phyloP scores from a whole-genome alignment of 768 basidiomycete genomes.

The Fomitopsis pulvina region DNA sequence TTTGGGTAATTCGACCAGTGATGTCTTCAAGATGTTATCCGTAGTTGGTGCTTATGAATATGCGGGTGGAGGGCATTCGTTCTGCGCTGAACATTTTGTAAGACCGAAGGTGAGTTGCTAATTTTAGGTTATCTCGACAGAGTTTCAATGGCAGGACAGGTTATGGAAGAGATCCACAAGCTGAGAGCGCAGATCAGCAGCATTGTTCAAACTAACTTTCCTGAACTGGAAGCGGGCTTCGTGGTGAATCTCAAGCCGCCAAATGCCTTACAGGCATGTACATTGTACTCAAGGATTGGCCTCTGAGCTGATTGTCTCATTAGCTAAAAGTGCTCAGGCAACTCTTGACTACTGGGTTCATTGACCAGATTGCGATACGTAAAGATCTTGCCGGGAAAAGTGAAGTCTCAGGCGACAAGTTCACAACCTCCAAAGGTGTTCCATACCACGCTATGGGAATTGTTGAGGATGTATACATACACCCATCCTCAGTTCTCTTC shows the following conservation, averaged over 20 bases:
- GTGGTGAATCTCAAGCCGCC: conserved; percentile 69
- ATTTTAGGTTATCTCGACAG: not conserved
- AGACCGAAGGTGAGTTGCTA: conserved; percentile 62
- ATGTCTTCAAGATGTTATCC: conserved; percentile 81
- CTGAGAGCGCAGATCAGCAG: conserved; percentile 81
- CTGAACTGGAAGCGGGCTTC: conserved; percentile 54
- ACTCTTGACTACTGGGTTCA: conserved; percentile 81
- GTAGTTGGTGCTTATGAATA: conserved; percentile 98
- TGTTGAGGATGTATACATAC: conserved; percentile 84
- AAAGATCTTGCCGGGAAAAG: conserved; percentile 71
- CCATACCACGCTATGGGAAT: conserved; percentile 79
- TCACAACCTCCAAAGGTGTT: conserved; percentile 69
- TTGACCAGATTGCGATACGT: conserved; percentile 91
- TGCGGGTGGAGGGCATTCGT: conserved; percentile 70
- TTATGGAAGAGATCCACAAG: conserved; percentile 99
- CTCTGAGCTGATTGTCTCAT: conserved; percentile 4
- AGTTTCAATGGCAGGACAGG: conserved; percentile 37
- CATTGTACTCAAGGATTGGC: not conserved
- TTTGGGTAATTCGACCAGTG: conserved; percentile 76
- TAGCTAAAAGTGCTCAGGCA: conserved; percentile 90
- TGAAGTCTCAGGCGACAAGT: conserved; percentile 55
- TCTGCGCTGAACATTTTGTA: conserved; percentile 88
- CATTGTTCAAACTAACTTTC: conserved; percentile 78
- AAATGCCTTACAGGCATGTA: conserved; percentile 60
- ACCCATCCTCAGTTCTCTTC: conserved; percentile 80